Evolutionary conservation across 148 eudicot species (phyloP).

Genomic region (Chenopodium suecicum): DNA sequence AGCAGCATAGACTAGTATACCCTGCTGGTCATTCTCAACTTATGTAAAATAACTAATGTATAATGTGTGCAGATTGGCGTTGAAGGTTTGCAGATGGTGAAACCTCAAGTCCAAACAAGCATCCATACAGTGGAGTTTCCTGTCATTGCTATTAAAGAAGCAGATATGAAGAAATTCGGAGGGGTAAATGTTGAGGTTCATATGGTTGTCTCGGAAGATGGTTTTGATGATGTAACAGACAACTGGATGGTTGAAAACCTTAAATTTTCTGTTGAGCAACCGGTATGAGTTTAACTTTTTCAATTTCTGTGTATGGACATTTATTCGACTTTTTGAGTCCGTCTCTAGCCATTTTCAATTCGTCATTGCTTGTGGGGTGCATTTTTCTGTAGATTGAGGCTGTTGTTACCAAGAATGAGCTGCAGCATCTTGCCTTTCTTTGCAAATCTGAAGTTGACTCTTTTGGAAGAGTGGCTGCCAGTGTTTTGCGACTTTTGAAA

Average conservation of each 20-base stretch:
- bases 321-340: background rate
- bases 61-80: conserved; percentile 60
- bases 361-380: conserved; percentile 4
- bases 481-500: conserved; percentile 74
- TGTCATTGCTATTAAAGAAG: conserved; percentile 32
- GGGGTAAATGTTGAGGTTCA: conserved; percentile 75
- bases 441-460: conserved; percentile 93
- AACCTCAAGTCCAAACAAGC: conserved; percentile 56
- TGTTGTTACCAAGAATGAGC: conserved; percentile 84
- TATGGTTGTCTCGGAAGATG: conserved; percentile 59
- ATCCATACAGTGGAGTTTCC: conserved; percentile 36
- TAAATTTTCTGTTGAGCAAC: conserved; percentile 74
- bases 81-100: conserved; percentile 77
- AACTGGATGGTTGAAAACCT: conserved; percentile 75
- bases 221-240: conserved; percentile 36
- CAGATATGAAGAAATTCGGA: conserved; percentile 42
- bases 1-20: background rate
- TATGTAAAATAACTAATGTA: background rate
- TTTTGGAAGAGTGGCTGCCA: conserved; percentile 78
- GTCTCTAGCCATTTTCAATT: background rate
- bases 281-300: conserved; percentile 45
- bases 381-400: conserved; percentile 73
- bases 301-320: background rate
- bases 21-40: background rate
- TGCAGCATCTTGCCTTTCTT: conserved; percentile 68